Conservation (phyloP, 176 grass and related monocot species). For the Bromus sterilis region DNA sequence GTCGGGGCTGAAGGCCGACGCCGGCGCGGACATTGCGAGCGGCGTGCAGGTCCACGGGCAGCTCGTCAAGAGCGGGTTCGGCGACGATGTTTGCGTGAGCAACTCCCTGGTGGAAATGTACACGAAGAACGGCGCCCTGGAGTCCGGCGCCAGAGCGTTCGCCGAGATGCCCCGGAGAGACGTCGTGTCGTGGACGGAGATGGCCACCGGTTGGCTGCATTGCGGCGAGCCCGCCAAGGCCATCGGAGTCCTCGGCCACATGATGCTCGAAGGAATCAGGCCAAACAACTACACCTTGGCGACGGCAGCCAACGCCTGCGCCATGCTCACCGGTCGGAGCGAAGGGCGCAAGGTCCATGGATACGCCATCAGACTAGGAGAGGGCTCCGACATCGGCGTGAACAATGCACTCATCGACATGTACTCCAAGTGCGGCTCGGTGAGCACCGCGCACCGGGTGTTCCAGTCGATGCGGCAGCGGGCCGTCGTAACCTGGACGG, state of each 20-base stretch:
- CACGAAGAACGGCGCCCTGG: conserved; percentile 34
- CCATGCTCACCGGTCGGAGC: conserved; percentile 2
- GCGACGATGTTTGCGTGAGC: conserved; percentile 32
- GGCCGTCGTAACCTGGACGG: conserved; percentile 30
- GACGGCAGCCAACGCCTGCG: conserved; percentile 27
- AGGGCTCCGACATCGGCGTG: conserved; percentile 15
- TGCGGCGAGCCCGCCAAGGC: conserved; percentile 22
- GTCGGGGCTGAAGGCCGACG: conserved; percentile 24
- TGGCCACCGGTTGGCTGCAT: conserved; percentile 41
- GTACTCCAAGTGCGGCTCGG: conserved; percentile 45
- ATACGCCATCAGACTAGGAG: conserved; percentile 40
- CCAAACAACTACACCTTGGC: conserved; percentile 57
- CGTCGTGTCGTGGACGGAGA: conserved; percentile 61
- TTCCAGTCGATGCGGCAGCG: conserved; percentile 38
- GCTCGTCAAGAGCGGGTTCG: conserved; percentile 46
- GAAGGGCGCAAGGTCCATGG: conserved; percentile 40
- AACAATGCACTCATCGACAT: conserved; percentile 54
- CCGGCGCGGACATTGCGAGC: neutral
- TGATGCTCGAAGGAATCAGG: conserved; percentile 26
- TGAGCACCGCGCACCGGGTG: conserved; percentile 15
- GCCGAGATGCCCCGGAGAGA: conserved; percentile 31
- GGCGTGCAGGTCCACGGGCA: conserved; percentile 52
- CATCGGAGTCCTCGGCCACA: conserved; percentile 20
- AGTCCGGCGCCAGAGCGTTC: conserved; percentile 29
- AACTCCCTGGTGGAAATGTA: conserved; percentile 74